Base-by-base conservation (phyloP, 306 rosid species). In the Quillaja saponaria region DNA sequence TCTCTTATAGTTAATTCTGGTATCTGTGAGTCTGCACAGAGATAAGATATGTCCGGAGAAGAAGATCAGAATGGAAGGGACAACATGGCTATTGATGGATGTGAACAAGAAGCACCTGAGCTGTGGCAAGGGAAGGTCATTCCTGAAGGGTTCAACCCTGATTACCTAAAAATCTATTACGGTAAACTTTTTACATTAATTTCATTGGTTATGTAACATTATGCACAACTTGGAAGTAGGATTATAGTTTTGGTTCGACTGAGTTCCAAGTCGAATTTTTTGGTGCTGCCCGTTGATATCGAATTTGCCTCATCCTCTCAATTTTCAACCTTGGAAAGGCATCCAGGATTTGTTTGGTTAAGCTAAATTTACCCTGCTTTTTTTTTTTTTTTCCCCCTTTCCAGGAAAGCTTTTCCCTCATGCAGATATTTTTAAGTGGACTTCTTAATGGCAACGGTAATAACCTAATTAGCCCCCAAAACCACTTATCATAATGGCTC, bases 361-460 rank as follows among this genome's bases (percentile, higher is more conserved):
- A 1, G 20, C 6, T 31, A 20, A 4, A 33, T 47, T 31, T 20
- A 6, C 41, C 19, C 13, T 19, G 15, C 6, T 34, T 41, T 18
- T 47, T 17, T 13, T 8, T 41, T 38, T 38, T 13, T 17, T 20
- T 28, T 21, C 13, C 12, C 28, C 37, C 55, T 46, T 25, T 61
- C 53, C 82, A 92, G 99, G 94, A 54, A 92, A 89, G 76, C 70
- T 92, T 21, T 92, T 89, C 72, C 96, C 99, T 19, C 71, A 67
- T 16, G 79, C 79, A 15, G 99, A 92, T 81, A 49, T 87, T 10
- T 79, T 64, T 55, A 89, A 65, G 68, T 92, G 99, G 95, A 61
- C 84, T 80, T 84, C 95, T 55, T 92, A n/a, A 89, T 16, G 95
- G 94, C 46, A 84, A 92, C 40, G 95, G 98, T 89, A 76, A 61